Evolutionary conservation across 2,329 filamentous ascomycete species (phyloP), one percentile per base, ranked within the genome.

Genomic region (Biscogniauxia sp.): DNA sequence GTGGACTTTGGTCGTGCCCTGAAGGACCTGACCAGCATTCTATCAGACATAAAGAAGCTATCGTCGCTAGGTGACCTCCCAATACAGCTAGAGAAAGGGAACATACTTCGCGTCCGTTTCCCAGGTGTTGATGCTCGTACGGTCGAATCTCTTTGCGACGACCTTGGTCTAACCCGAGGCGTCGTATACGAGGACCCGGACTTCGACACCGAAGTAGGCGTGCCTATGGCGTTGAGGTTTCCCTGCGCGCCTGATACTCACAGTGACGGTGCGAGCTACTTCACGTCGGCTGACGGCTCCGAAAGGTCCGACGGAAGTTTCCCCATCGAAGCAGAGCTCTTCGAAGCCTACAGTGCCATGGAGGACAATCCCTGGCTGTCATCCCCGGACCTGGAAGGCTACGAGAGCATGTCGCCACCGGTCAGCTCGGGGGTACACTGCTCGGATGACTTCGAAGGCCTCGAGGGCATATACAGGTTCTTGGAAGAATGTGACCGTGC

Each of bases 1-100:
- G 85, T 88, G 52, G 95, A 99, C 77, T 97, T 99, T 74, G 89
- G 90, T 1, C 88, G 92, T 56, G 89, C 92, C 1, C 78, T 97
- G 62, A 91, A 94, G 75, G 93, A 97, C 66, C 82, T 97, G 19
- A 87, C 91, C 2, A 85, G 87, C 5, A 84, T 94, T 1, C 84
- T 95, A 69, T 89, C 89, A 55, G 95, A 99, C 70, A 80, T 99
- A 6, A 90, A 91, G 70, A 86, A 86, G 41, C 80, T 99, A 1
- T 85, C 92, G 0, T 78, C 82, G 0, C 76, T 98, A 1, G 95
- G 95, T 1, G 93, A 97, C 71, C 78, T 99, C 20, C 93, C 94
- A 0, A 86, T 98, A 37, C 82, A 86, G 0, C 82, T 97, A 56
- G 86, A 92, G 67, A 83, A 84, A 45, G 80, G 83, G 37, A 86